These are phyloP conservation scores for Metschnikowia shivogae DNA, from an alignment of 805 yeast species.

Conservation along the genomic window DNA sequence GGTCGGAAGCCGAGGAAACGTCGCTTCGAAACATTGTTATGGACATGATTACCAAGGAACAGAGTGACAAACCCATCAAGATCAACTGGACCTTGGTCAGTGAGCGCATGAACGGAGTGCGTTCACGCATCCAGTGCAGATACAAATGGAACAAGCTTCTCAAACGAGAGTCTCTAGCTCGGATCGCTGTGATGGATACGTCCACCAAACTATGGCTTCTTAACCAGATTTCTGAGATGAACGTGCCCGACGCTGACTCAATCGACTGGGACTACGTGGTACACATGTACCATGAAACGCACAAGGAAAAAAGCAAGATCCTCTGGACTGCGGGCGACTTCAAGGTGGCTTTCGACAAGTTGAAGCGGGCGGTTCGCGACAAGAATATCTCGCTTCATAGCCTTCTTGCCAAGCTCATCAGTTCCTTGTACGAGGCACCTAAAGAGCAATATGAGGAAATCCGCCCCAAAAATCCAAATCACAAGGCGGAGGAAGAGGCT, in stretches of 20 bases:
- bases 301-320: conserved; percentile 17
- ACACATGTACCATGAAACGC: conserved; percentile 26
- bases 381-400: conserved; percentile 13
- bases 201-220: conserved; percentile 38
- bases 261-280: conserved; percentile 36
- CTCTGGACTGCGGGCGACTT: conserved; percentile 61
- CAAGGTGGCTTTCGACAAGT: conserved; percentile 54
- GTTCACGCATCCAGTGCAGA: conserved; percentile 91
- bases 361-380: conserved; percentile 51
- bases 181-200: conserved; percentile 30
- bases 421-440: conserved; percentile 6
- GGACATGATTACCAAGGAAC: conserved; percentile 37
- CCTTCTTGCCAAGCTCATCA: conserved; percentile 13
- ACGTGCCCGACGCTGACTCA: conserved; percentile 22
- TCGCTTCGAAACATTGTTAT: conserved; percentile 52
- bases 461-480: conserved; percentile 10
- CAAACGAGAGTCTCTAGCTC: conserved; percentile 47
- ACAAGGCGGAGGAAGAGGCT: conserved; percentile 23
- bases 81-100: conserved; percentile 92
- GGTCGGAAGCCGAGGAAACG: conserved; percentile 74
- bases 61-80: conserved; percentile 28
- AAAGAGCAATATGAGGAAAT: conserved; percentile 8
- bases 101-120: conserved; percentile 81
- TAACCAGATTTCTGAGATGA: conserved; percentile 24
- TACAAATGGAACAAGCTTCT: conserved; percentile 89